Evolutionary conservation across 192 early-diverging fungal species (phyloP).

Genomic region (Paraglomus brasilianum): DNA sequence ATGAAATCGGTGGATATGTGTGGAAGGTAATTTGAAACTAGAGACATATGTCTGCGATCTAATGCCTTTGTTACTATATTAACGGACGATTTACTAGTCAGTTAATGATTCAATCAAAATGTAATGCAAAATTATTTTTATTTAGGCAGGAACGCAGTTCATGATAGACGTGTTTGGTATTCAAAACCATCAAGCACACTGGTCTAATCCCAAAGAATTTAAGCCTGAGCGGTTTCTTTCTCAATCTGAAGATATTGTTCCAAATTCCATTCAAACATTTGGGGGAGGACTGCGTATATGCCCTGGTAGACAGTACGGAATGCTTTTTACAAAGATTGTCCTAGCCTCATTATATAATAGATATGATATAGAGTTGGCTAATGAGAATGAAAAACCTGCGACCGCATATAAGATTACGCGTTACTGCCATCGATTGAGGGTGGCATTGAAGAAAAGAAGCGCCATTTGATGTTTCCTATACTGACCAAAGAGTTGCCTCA

Average conservation of each 20-base stretch:
- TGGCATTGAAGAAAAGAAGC: no score
- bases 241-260: background rate
- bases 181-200: constrained; percentile 2
- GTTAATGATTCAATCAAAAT: no score
- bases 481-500: no score
- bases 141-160: background rate
- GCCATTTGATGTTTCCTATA: no score
- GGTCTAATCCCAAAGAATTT: constrained; percentile 4
- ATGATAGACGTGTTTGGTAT: background rate
- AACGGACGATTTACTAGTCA: no score
- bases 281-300: constrained; percentile 7
- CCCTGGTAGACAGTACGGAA: constrained; percentile 1
- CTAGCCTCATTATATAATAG: background rate
- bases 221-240: constrained; percentile 14
- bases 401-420: no score
- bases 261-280: constrained; percentile 3
- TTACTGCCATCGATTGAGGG: no score
- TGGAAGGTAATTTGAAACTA: no score
- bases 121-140: no score
- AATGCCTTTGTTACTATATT: no score
- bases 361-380: background rate
- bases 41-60: no score
- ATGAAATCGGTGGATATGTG: background rate
- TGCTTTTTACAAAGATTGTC: background rate
- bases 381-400: no score